phyloP scores from a whole-genome alignment of 2,329 filamentous ascomycete genomes.

The Talaromyces sp. region DNA sequence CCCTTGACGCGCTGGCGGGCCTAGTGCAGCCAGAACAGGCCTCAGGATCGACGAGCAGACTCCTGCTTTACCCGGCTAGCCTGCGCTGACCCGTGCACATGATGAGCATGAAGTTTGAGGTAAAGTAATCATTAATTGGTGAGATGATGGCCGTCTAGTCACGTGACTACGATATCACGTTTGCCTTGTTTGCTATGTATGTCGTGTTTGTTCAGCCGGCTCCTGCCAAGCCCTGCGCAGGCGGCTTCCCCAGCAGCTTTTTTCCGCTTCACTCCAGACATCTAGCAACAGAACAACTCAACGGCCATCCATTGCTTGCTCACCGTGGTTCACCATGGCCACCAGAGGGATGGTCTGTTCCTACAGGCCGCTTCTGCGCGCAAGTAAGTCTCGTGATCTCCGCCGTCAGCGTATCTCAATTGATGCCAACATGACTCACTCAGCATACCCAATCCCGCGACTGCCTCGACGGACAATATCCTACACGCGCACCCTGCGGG shows the following conservation, averaged over 20 bases:
- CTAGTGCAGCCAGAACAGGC: background rate
- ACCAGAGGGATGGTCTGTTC: constrained; percentile 32
- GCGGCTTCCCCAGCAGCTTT: background rate
- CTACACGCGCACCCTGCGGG: constrained; percentile 24
- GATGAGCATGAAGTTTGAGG: no score
- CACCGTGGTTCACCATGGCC: constrained; percentile 24
- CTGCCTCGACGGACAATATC: constrained; percentile 32
- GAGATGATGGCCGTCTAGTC: background rate
- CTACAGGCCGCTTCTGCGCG: constrained; percentile 33
- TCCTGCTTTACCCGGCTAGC: background rate
- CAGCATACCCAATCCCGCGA: constrained; percentile 28
- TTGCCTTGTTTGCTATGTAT: background rate
- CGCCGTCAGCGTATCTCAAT: background rate
- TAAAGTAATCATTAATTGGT: no score
- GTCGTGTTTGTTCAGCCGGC: no score
- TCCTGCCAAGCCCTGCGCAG: background rate
- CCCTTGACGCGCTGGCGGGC: background rate
- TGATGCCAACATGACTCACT: constrained; percentile 1
- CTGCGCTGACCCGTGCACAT: background rate
- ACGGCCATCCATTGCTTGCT: constrained; percentile 1
- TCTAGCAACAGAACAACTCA: background rate
- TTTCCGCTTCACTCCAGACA: background rate
- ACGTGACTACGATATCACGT: background rate
- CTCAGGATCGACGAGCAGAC: background rate
- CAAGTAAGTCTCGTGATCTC: constrained; percentile 22